A percentile compares a stretch with the other conserved stretches of the same genome.
Evolutionary conservation across 2,329 filamentous ascomycete species (phyloP).

Genomic region (Sporothrix globosa): DNA sequence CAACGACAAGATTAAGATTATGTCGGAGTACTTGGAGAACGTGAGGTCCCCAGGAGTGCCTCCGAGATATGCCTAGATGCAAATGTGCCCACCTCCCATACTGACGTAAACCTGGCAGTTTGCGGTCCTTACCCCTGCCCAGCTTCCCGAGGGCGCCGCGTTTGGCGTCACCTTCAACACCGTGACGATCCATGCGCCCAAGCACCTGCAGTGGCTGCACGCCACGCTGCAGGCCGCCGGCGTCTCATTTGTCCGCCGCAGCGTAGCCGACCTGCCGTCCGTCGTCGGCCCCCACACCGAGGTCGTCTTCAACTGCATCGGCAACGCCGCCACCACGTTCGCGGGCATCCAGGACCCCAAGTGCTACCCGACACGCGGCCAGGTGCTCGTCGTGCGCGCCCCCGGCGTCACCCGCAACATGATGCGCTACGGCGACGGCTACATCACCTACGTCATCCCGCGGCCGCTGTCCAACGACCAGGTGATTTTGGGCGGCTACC

Average conservation of each 20-base stretch:
- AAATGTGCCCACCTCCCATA: too few species aligned
- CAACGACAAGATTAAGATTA: conserved; percentile 47
- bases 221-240: conserved; percentile 39
- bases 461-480: conserved; percentile 45
- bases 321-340: conserved; percentile 42
- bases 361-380: conserved; percentile 49
- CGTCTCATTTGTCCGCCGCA: conserved; percentile 43
- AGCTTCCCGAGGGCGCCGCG: conserved; percentile 43
- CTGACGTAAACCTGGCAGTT: conserved; percentile 38
- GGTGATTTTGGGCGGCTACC: conserved; percentile 47
- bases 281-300: conserved; percentile 41
- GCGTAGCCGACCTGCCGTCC: conserved; percentile 39
- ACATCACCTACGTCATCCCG: conserved; percentile 49
- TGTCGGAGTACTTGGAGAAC: conserved; percentile 49
- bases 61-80: too few species aligned
- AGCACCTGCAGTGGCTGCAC: conserved; percentile 44
- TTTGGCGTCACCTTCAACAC: conserved; percentile 47
- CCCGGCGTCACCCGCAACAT: conserved; percentile 44
- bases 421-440: conserved; percentile 47
- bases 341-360: conserved; percentile 45
- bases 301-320: conserved; percentile 37
- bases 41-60: conserved; percentile 37
- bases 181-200: conserved; percentile 46
- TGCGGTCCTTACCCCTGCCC: conserved; percentile 38
- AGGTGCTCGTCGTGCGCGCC: conserved; percentile 46